Percentiles rank a stretch among this genome's conserved stretches.
These are phyloP conservation scores for Sesbania bispinosa DNA, from an alignment of 306 rosid species.

Conservation along the genomic window DNA sequence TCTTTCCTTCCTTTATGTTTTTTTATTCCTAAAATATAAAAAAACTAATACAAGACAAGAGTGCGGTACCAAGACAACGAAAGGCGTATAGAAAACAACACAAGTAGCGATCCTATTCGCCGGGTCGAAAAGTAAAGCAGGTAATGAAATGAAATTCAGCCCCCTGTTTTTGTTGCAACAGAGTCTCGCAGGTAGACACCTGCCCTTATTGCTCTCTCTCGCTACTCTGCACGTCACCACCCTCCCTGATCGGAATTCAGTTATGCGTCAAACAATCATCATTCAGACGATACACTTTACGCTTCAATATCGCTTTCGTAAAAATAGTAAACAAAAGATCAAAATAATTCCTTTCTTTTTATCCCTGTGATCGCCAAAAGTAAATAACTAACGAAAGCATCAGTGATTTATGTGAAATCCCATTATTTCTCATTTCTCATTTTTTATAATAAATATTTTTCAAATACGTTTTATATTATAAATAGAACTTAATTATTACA, in stretches of 20 bases:
- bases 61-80: neutral
- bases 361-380: too few species aligned
- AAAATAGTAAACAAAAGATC: neutral
- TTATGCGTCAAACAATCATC: conserved; percentile 10
- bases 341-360: neutral
- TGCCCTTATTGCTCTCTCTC: conserved; percentile 37
- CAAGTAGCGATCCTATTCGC: conserved; percentile 26
- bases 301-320: neutral
- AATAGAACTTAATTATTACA: too few species aligned
- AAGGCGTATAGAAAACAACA: conserved; percentile 5
- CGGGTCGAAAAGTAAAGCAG: conserved; percentile 24
- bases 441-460: too few species aligned
- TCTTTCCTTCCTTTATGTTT: neutral
- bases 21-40: neutral
- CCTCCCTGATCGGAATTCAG: conserved; percentile 17
- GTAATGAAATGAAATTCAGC: neutral
- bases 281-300: neutral
- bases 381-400: too few species aligned
- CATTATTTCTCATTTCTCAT: too few species aligned
- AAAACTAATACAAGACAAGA: neutral
- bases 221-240: conserved; percentile 46
- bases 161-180: conserved; percentile 19
- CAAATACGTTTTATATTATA: too few species aligned
- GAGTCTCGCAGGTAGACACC: conserved; percentile 44
- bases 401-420: too few species aligned